Base-by-base conservation (phyloP, 1,139 yeast genomes). In the Blastobotrys serpentis region DNA sequence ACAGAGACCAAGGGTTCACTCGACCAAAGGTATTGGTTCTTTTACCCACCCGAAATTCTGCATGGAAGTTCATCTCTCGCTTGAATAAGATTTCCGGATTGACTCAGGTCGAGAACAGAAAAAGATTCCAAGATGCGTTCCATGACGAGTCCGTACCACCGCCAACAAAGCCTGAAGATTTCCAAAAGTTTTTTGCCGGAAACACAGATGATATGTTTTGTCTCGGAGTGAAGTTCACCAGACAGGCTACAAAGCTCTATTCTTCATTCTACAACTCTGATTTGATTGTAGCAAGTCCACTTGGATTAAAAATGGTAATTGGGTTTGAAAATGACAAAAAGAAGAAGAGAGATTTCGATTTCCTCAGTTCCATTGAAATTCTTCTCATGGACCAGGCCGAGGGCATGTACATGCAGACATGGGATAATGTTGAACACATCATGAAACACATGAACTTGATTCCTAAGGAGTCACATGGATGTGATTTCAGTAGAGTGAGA, bases 1-100 rank as follows among this genome's bases (percentile, higher is more conserved):
- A 77, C 52, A 72, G 95, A 51, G 98, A 92, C 65, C 98, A 92
- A 66, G 98, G 98, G 13, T 94, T 89, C 63, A 90, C 97, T 0
- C 76, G 98, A 53, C 96, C 98, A 1, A 90, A 89, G 62, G 90
- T 85, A 1, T 71, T 92, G 49, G 80, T 92, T 4, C 68, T 92
- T 33, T 71, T 88, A 43, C 98, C 99, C 6, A 88, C 96, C 0
- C 77, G 96, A 62, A 79, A 89, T 56, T 73, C 86, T 2, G 88
- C 95, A 42, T 80, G 79, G 63, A 81, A 82, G 49, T 74, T 87
- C 17, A 80, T 90, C n/a, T 77, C 79, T 45, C 73, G 77, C 33
- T 61, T 92, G 38, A 80, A 84, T 32, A 70, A 74, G 34, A 69
- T 84, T 32, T 79, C 92, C 2, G 89, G 87, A 0, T 79, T 52